Conservation (phyloP, 192 early-diverging fungal genomes). For the Jimgerdemannia lactiflua region DNA sequence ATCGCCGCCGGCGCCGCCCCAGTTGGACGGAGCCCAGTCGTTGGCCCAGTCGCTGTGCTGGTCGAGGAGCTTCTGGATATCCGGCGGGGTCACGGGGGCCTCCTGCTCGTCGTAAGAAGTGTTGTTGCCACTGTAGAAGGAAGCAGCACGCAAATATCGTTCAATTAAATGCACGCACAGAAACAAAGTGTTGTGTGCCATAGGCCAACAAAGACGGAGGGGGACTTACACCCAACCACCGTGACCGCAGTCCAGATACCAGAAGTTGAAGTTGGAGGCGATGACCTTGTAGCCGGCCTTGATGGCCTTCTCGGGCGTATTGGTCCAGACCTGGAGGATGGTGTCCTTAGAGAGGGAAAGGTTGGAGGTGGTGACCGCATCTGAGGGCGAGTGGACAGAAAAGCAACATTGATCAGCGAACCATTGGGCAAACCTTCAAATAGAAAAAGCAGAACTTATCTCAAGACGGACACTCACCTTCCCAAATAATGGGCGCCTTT, state of each 20-base stretch:
- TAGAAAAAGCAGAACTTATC: background rate
- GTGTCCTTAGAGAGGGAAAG: slow-evolving; percentile 53
- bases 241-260: slow-evolving; percentile 81
- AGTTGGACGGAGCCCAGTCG: slow-evolving; percentile 33
- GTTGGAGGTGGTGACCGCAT: slow-evolving; percentile 45
- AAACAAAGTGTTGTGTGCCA: no score
- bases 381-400: slow-evolving; percentile 11
- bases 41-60: slow-evolving; percentile 13
- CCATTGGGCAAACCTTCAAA: background rate
- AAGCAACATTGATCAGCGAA: slow-evolving; percentile 13
- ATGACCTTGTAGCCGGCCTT: slow-evolving; percentile 64
- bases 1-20: slow-evolving; percentile 46
- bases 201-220: slow-evolving; percentile 34
- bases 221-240: slow-evolving; percentile 60
- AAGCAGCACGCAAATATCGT: no score
- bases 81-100: slow-evolving; percentile 18
- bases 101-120: slow-evolving; percentile 43
- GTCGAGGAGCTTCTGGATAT: slow-evolving; percentile 26
- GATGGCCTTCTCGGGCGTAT: slow-evolving; percentile 53
- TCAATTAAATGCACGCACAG: no score
- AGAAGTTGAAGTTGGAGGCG: slow-evolving; percentile 59
- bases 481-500: slow-evolving; percentile 73
- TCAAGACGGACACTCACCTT: slow-evolving; percentile 43
- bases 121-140: slow-evolving; percentile 47
- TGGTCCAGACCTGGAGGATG: slow-evolving; percentile 72